phyloP scores from a whole-genome alignment of 1,284 basidiomycete species.

The Moniliophthora roreri region DNA sequence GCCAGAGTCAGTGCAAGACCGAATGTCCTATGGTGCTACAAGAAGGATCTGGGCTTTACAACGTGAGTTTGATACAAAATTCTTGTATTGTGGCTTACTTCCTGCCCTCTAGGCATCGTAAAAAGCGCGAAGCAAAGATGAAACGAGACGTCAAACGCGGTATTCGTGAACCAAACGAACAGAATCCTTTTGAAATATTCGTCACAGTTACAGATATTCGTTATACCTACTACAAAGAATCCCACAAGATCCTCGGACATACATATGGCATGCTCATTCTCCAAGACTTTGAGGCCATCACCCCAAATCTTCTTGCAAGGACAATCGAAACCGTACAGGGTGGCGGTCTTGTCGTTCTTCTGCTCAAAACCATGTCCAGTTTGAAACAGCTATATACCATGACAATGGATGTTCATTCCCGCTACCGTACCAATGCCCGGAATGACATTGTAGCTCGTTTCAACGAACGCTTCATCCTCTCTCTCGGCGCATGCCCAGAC shows the following conservation, averaged over 20 bases:
- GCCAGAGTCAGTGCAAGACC: slow-evolving; percentile 87
- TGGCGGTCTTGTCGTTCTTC: slow-evolving; percentile 88
- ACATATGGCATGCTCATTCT: slow-evolving; percentile 98
- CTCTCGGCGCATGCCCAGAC: slow-evolving; percentile 87
- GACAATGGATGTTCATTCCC: slow-evolving; percentile 96
- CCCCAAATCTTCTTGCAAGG: slow-evolving; percentile 94
- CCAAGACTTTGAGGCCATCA: slow-evolving; percentile 98
- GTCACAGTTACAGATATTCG: slow-evolving; percentile 98
- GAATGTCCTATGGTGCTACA: slow-evolving; percentile 96
- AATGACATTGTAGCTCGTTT: slow-evolving; percentile 92
- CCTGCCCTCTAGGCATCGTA: slow-evolving; percentile 74
- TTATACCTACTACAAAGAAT: slow-evolving; percentile 93
- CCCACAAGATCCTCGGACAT: slow-evolving; percentile 94
- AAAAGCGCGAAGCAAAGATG: slow-evolving; percentile 95
- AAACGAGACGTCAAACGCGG: slow-evolving; percentile 94
- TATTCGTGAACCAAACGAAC: slow-evolving; percentile 91
- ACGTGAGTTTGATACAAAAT: slow-evolving; percentile 54
- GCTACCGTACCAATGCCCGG: slow-evolving; percentile 91
- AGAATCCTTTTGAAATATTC: slow-evolving; percentile 98
- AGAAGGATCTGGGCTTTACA: slow-evolving; percentile 94
- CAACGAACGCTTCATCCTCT: slow-evolving; percentile 98
- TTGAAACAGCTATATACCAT: slow-evolving; percentile 93
- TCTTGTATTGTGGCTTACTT: slow-evolving; percentile 9
- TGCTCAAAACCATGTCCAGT: slow-evolving; percentile 95
- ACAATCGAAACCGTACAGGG: slow-evolving; percentile 99